Evolutionary conservation across 257 asterid genomes (phyloP), one percentile per base, ranked within the genome.

Genomic region (Misopates orontium): DNA sequence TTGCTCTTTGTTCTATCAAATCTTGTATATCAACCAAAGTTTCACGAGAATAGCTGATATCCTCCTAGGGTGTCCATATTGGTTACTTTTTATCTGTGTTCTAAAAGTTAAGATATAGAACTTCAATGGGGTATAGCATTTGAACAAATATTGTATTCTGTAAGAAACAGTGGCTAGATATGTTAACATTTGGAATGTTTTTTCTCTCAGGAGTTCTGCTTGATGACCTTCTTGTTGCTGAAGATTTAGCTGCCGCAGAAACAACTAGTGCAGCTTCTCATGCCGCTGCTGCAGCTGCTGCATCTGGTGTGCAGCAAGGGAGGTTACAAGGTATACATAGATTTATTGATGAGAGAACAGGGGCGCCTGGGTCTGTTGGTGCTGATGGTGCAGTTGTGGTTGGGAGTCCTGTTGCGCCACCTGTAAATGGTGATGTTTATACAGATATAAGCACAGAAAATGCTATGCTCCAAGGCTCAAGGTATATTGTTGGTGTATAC

Each of bases 211-310:
- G 99, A 66, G 92, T 94, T 66, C 84, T 94, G 79, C 91, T 94
- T 42, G 97, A 86, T 73, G 99, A 90, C 76, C 81, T 94, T 47
- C 97, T 94, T 32, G 99, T 87, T 10, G 97, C 99, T 56, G 99
- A 94, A 77, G 99, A 94, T 77, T 80, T 94, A 74, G 95, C 99
- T 45, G 96, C 99, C 64, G 89, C 93, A 50, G 98, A 92, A 80
- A 92, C 97, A 23, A 85, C 96, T 58, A 82, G 77, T 78, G 96
- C 99, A 68, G 98, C 96, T 71, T 91, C 96, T 55, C 96, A 87
- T 72, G 96, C 95, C 0, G 98, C 98, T 0, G 97, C 96, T 10
- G 96, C 90, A 14, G 96, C 96, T 8, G 95, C 95, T 45, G 82
- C 87, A 18, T 82, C 90, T 65, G 79, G 76, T 80, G 63, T 86